Base-by-base conservation (phyloP, 352 stramenopile genomes). In the Phytophthora kernoviae region DNA sequence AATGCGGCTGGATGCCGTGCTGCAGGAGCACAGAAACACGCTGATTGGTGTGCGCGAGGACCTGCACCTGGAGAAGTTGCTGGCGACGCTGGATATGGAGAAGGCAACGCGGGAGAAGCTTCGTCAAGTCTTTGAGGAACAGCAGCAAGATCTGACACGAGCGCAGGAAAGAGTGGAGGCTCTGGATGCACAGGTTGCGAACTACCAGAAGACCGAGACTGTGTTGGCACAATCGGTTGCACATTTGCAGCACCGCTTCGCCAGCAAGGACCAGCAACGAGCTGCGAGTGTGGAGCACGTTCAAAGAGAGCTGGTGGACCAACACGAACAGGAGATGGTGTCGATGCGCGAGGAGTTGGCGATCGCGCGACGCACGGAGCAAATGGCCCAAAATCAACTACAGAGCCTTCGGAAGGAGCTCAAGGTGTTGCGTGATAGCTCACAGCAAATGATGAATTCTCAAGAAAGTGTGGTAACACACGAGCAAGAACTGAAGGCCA, bases 121-220 rank as follows among this genome's bases (percentile, higher is more conserved):
- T 5, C 64, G 62, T 1, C 48, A 65, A 42, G 46, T 47, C 7
- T 84, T 78, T 26, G 68, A 78, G 37, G 59, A 57, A 51, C 76
- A 90, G 50, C 84, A 79, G 24, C 61, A 69, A 15, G 55, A 62
- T 53, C 58, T 92, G 2, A 24, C 78, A 1, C 40, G 60, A 0
- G 70, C 81, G 5, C 65, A 84, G 32, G 65, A 77, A 32, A 76
- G 81, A 42, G 70, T 88, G 7, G 57, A 75, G 48, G 56, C 62
- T 33, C 58, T 91, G 10, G 45, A 68, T 12, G 30, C 32, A 14
- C 81, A 91, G 39, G 70, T 91, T 32, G 32, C 59, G 14, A 77
- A 82, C 36, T 90, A 91, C 59, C 81, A 91, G 51, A 90, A 87
- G 68, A 91, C 81, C 0, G 81, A 93, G 58, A 93, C 81, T 0